A percentile compares a stretch with the other conserved stretches of the same genome.
These are phyloP conservation scores for Trichophyton mentagrophytes DNA, from an alignment of 2,329 filamentous ascomycete genomes.

Conservation along the genomic window DNA sequence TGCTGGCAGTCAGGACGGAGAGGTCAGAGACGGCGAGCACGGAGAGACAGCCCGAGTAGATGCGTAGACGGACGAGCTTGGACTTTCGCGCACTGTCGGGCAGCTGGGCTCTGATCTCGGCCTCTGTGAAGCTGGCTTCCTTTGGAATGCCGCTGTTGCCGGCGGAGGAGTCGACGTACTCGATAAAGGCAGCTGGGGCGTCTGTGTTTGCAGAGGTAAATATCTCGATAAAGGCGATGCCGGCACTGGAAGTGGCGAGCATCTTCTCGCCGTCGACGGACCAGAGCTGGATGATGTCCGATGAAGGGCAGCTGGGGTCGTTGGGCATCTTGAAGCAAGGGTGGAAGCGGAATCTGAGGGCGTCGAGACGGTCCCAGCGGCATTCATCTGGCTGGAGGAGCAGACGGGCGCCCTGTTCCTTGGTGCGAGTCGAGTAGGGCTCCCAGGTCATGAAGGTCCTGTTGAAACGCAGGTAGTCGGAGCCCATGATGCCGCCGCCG, in stretches of 20 bases:
- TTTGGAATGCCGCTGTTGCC: slow-evolving; percentile 49
- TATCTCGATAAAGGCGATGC: slow-evolving; percentile 75
- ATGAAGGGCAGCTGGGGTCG: slow-evolving; percentile 44
- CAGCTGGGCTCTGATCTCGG: slow-evolving; percentile 56
- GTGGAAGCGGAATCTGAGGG: slow-evolving; percentile 76
- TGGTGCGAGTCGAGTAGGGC: slow-evolving; percentile 75
- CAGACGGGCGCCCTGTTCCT: slow-evolving; percentile 61
- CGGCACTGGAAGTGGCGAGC: slow-evolving; percentile 64
- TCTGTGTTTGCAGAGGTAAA: slow-evolving; percentile 71
- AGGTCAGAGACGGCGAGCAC: slow-evolving; percentile 69
- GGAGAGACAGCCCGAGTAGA: slow-evolving; percentile 66
- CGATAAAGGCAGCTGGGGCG: slow-evolving; percentile 66
- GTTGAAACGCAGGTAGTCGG: slow-evolving; percentile 75
- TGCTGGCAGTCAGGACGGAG: slow-evolving; percentile 61
- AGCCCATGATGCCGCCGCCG: slow-evolving; percentile 63
- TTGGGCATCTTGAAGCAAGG: slow-evolving; percentile 77
- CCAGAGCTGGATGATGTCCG: slow-evolving; percentile 71
- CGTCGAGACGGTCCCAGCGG: slow-evolving; percentile 80
- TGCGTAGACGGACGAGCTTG: slow-evolving; percentile 52
- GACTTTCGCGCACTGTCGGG: slow-evolving; percentile 60
- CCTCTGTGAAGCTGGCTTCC: slow-evolving; percentile 62
- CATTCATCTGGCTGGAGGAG: slow-evolving; percentile 72
- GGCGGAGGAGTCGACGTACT: slow-evolving; percentile 53
- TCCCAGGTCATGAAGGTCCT: slow-evolving; percentile 71
- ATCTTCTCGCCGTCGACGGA: slow-evolving; percentile 65